phyloP scores from a whole-genome alignment of 129 eudicot species.

The Flaveria trinervia region DNA sequence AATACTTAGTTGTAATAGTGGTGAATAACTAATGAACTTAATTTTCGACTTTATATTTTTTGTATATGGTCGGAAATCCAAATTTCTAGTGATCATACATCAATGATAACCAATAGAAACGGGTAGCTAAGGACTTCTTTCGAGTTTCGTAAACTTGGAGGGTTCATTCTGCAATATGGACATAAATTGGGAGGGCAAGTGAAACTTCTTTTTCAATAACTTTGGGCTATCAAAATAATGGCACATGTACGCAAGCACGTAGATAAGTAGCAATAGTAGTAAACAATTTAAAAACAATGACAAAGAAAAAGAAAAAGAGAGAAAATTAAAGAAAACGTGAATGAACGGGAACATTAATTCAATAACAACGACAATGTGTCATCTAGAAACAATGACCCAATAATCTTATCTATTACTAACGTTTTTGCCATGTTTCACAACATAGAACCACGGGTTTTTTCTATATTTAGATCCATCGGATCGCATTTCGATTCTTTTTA shows the following conservation, averaged over 20 bases:
- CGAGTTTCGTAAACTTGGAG: conserved; percentile 2
- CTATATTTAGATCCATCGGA: conserved; percentile 1
- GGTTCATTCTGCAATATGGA: conserved; percentile 16
- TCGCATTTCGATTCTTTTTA: neutral
- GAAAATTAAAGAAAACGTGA: neutral
- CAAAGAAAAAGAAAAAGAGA: conserved; percentile 14
- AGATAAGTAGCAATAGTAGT: conserved; percentile 34
- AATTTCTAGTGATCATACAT: too few species aligned
- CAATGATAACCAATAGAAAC: too few species aligned
- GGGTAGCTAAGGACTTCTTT: too few species aligned
- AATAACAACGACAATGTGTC: conserved; percentile 28
- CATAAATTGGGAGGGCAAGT: conserved; percentile 7
- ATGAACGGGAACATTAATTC: conserved; percentile 27
- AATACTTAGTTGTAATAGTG: neutral
- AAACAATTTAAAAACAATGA: conserved; percentile 31
- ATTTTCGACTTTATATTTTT: neutral
- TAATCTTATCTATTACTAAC: conserved; percentile 13
- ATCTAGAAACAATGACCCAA: conserved; percentile 22
- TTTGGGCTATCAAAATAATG: conserved; percentile 29
- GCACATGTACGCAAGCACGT: conserved; percentile 32
- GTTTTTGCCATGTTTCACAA: neutral
- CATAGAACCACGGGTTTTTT: neutral
- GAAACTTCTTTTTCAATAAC: conserved; percentile 22
- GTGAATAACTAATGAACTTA: too few species aligned
- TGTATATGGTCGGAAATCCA: neutral